These are phyloP conservation scores for Cladosporium sp. DNA, from an alignment of 2,329 filamentous ascomycete genomes.

Conservation along the genomic window DNA sequence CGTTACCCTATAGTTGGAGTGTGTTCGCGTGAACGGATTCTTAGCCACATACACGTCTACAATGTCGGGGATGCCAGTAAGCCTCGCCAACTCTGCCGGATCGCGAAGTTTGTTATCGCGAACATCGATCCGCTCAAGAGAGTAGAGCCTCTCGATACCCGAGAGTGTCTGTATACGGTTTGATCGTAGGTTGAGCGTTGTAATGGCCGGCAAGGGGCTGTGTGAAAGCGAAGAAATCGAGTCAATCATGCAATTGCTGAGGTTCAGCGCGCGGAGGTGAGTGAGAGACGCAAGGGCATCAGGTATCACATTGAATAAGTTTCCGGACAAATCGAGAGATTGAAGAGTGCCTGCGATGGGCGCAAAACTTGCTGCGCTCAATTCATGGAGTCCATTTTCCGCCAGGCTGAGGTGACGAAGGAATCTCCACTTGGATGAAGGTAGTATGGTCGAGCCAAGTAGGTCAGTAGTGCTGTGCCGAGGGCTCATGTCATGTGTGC, in stretches of 20 bases:
- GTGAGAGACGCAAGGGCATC: constrained; percentile 84
- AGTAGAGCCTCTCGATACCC: constrained; percentile 83
- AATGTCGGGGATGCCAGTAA: constrained; percentile 88
- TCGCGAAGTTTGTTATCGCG: constrained; percentile 90
- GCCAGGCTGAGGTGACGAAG: constrained; percentile 85
- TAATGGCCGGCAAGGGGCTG: constrained; percentile 88
- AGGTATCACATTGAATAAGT: constrained; percentile 90
- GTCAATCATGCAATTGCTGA: constrained; percentile 97
- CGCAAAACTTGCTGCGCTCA: constrained; percentile 69
- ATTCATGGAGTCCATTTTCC: constrained; percentile 82
- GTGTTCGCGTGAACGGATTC: constrained; percentile 87
- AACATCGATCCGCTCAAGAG: constrained; percentile 84
- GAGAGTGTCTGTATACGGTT: constrained; percentile 85
- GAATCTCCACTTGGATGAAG: constrained; percentile 90
- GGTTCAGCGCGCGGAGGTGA: constrained; percentile 83
- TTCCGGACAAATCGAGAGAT: constrained; percentile 87
- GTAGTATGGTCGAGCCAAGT: constrained; percentile 65
- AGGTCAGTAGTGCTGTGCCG: constrained; percentile 74
- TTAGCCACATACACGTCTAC: constrained; percentile 88
- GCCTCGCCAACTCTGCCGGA: constrained; percentile 80
- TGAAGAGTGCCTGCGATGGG: constrained; percentile 85
- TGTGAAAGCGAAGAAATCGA: constrained; percentile 82
- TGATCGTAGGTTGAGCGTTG: constrained; percentile 81
- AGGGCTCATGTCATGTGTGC: constrained; percentile 51
- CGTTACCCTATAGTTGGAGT: constrained; percentile 77